Evolutionary conservation across 1,284 basidiomycete species (phyloP).

Genomic region (Meira nashicola): DNA sequence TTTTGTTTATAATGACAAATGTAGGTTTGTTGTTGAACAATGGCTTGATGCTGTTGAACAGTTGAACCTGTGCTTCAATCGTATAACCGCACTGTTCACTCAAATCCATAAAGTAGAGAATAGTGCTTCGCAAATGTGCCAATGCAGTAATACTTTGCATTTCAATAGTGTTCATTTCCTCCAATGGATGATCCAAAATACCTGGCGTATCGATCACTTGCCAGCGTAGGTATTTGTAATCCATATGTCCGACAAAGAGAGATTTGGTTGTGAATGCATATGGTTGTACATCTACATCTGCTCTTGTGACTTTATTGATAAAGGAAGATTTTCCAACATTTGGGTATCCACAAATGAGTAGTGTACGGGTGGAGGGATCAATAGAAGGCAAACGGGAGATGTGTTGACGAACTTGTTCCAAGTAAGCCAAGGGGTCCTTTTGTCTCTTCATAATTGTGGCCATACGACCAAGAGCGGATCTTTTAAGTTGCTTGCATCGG

Average conservation of each 20-base stretch:
- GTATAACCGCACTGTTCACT: slow-evolving; percentile 53
- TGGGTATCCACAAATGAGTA: slow-evolving; percentile 51
- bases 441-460: slow-evolving; percentile 53
- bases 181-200: slow-evolving; percentile 51
- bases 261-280: slow-evolving; percentile 53
- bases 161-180: slow-evolving; percentile 54
- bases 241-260: slow-evolving; percentile 53
- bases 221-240: slow-evolving; percentile 53
- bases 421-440: slow-evolving; percentile 52
- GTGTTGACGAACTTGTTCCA: slow-evolving; percentile 53
- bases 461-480: slow-evolving; percentile 52
- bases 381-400: slow-evolving; percentile 53
- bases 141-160: slow-evolving; percentile 53
- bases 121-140: slow-evolving; percentile 48
- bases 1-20: slow-evolving; percentile 51
- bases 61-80: slow-evolving; percentile 51
- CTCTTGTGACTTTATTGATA: slow-evolving; percentile 52
- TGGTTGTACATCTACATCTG: slow-evolving; percentile 52
- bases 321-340: slow-evolving; percentile 53
- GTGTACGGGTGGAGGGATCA: slow-evolving; percentile 47
- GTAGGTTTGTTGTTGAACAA: slow-evolving; percentile 52
- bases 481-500: slow-evolving; percentile 53
- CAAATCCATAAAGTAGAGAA: slow-evolving; percentile 53
- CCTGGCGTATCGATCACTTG: slow-evolving; percentile 53
- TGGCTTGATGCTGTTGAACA: slow-evolving; percentile 53